phyloP scores from a whole-genome alignment of 345 rosid genomes.

The Bruguiera sexangula region DNA sequence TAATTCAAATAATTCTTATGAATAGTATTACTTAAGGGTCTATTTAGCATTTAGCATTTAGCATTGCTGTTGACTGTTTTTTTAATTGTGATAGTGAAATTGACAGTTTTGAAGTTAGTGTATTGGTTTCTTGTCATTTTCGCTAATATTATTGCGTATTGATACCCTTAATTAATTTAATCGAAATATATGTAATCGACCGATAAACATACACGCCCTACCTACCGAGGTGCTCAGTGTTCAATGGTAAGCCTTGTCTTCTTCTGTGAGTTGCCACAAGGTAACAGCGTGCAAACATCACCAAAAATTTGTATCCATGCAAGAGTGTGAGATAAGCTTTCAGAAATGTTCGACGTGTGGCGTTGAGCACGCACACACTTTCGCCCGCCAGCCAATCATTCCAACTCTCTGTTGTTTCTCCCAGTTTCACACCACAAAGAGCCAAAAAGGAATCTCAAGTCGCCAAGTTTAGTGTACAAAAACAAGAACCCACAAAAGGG shows the following conservation, averaged over 20 bases:
- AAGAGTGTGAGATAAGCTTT: background rate
- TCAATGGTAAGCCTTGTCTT: background rate
- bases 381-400: background rate
- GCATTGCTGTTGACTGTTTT: no score
- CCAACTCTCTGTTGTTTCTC: background rate
- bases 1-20: no score
- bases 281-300: background rate
- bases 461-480: background rate
- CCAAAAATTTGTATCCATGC: constrained; percentile 13
- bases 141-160: no score
- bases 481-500: background rate
- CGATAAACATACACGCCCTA: no score
- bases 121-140: no score
- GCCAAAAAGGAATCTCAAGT: background rate
- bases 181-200: no score
- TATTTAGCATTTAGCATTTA: no score
- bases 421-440: background rate
- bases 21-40: no score
- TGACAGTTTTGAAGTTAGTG: no score
- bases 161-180: no score
- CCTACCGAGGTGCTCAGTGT: no score
- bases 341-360: constrained; percentile 16
- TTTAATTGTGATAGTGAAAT: no score
- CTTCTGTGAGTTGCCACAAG: background rate
- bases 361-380: background rate